Evolutionary conservation across 768 basidiomycete species (phyloP), one percentile per base, ranked within the genome.

Genomic region (Hygrocybe punicea): DNA sequence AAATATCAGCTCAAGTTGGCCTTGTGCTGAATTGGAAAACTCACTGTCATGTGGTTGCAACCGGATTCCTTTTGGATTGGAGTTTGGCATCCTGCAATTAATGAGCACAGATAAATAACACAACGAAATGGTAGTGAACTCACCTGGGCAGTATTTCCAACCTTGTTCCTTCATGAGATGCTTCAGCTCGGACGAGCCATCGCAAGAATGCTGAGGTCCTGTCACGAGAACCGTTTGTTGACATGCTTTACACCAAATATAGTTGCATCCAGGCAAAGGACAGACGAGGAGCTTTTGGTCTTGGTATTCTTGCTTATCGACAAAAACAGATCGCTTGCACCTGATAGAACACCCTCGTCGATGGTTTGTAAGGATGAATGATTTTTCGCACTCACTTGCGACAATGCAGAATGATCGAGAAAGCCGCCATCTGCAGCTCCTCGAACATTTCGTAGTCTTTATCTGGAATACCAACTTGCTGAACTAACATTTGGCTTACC

Each of bases 21-120:
- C 19, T 37, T 56, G 29, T 42, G 17, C 7, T 9, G 34, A 34
- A 21, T 34, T 16, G n/a, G 4, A 17, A 51, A 53, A 61, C 82
- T 70, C 29, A 83, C 83, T 58, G 75, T 73, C 79, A 85, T 85
- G 64, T 85, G 83, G 57, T 83, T 78, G 52, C 84, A 85, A 2
- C 84, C 84, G 14, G 67, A 68, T 8, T 73, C 72, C 61, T 81
- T 85, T 55, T 72, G 76, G 17, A 82, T 77, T 3, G 81, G 78
- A 9, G 82, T 80, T 53, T 66, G 65, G 61, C 79, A 80, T 6
- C 77, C 78, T 79, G 33, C 46, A 23, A 29, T 4, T 29, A 29
- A 53, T 24, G 34, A 11, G 50, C 23, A 10, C 21, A 29, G 3
- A 33, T 29, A 37, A 39, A 2, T 14, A 25, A 9, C 11, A 25